phyloP scores from a whole-genome alignment of 73 alveolate species.

The Effrenium voratum region DNA sequence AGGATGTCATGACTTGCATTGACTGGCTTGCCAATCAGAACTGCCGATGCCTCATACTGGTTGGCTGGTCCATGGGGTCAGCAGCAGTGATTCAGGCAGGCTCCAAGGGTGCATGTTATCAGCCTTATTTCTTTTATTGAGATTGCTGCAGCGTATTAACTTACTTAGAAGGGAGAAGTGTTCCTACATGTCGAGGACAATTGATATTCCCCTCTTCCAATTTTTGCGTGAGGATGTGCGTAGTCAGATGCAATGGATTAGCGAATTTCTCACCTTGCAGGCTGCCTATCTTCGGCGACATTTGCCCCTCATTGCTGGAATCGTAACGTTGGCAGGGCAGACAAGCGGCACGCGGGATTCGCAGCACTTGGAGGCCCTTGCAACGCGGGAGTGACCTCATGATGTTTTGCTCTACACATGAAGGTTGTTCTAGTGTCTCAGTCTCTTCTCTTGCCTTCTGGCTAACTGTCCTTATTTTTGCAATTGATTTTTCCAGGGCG shows the following conservation, averaged over 20 bases:
- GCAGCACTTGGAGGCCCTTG: slow-evolving; percentile 34
- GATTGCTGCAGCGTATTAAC: not conserved
- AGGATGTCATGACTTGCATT: slow-evolving; percentile 48
- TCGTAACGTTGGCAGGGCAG: slow-evolving; percentile 26
- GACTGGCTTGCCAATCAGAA: not conserved
- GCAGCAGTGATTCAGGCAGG: not conserved
- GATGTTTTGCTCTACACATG: not conserved
- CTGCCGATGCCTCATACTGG: not conserved
- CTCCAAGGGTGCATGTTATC: not conserved
- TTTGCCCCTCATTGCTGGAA: not conserved
- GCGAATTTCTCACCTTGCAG: not conserved
- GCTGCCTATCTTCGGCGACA: slow-evolving; percentile 45
- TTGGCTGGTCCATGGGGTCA: slow-evolving; percentile 58
- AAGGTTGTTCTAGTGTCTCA: not conserved
- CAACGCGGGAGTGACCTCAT: not conserved
- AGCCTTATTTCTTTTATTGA: not conserved
- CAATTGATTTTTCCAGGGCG: not conserved
- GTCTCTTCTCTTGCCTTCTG: too few relatives aligned
- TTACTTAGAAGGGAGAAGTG: not conserved
- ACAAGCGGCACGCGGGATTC: slow-evolving; percentile 36
- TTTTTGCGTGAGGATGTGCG: too few relatives aligned
- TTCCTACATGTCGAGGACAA: not conserved
- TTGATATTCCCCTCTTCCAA: too few relatives aligned
- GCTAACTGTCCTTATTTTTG: not conserved
- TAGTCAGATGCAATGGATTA: not conserved